Base-by-base conservation (phyloP, 805 yeast genomes). In the Yamadazyma tumulicola region DNA sequence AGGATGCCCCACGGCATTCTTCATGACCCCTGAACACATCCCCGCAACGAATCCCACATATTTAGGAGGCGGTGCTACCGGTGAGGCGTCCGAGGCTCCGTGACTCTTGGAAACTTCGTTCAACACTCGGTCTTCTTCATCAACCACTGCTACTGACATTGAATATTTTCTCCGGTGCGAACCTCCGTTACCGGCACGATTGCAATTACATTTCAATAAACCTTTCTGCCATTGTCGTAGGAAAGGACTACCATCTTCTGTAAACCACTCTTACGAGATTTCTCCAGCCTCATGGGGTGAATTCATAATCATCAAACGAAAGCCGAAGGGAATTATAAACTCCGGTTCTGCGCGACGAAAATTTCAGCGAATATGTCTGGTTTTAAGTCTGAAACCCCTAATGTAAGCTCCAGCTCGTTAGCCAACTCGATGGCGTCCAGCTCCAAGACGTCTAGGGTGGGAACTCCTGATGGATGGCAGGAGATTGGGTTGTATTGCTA, bases 1-100 rank as follows among this genome's bases (percentile, higher is more conserved):
- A 8, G 96, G 96, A 57, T 87, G 96, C 2, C 96, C 96, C 7
- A 88, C 96, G 1, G 82, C 79, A 47, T 88, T 84, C 54, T 88
- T 88, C 49, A 85, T 82, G 16, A 85, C 76, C 15, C 96, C 97
- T 0, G 91, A 81, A 52, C 84, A 84, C 51, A 84, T 77, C 6
- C 96, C 97, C 2, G 96, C 95, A 15, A 86, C 74, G 52, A 87
- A 88, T 14, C 96, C 96, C 40, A 80, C 72, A 45, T 74, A 76
- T 37, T 52, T 57, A 8, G 81, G 76, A 1, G 79, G 76, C n/a
- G 53, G 45, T 2, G 51, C 55, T 22, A 42, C 45, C 14, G 37
- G 34, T 11, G 22, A 43, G 4, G 19, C 26, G 5, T 3, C 29
- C 15, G 14, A 22, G 28, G 11, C 18, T 32, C 29, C 24, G 18